Conservation (phyloP, 805 yeast genomes). For the Spathaspora sp. region DNA sequence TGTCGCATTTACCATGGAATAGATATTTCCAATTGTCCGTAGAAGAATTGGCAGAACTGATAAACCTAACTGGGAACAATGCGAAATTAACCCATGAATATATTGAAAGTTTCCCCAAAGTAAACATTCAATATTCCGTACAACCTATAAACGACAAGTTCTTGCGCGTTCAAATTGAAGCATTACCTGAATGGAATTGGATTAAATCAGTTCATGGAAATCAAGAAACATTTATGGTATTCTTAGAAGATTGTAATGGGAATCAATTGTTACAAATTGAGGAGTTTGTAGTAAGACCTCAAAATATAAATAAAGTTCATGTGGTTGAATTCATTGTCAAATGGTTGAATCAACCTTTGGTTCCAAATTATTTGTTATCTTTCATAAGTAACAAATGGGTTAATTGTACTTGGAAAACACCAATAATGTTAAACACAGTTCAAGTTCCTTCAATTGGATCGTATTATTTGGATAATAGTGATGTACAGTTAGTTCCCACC, state of each 20-base stretch:
- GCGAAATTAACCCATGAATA: constrained; percentile 60
- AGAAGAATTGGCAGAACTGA: constrained; percentile 78
- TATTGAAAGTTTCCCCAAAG: constrained; percentile 69
- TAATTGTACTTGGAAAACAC: constrained; percentile 61
- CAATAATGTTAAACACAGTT: constrained; percentile 52
- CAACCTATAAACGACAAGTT: constrained; percentile 78
- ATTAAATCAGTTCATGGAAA: constrained; percentile 50
- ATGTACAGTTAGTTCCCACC: constrained; percentile 32
- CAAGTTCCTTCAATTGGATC: constrained; percentile 62
- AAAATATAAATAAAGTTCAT: constrained; percentile 51
- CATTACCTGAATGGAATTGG: constrained; percentile 79
- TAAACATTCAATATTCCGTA: constrained; percentile 54
- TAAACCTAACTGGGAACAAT: constrained; percentile 57
- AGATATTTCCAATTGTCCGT: constrained; percentile 69
- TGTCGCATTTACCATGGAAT: constrained; percentile 78
- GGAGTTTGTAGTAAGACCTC: constrained; percentile 46
- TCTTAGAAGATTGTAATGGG: constrained; percentile 84
- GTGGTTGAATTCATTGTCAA: constrained; percentile 61
- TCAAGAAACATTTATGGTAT: constrained; percentile 60
- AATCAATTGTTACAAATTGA: constrained; percentile 65
- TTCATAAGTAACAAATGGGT: constrained; percentile 83
- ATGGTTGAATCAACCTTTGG: constrained; percentile 48
- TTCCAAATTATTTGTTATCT: constrained; percentile 71
- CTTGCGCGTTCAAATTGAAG: constrained; percentile 60
- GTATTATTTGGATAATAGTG: constrained; percentile 26